Conservation (phyloP, 2,329 filamentous ascomycete genomes). For the Teratosphaeria epicoccoides region DNA sequence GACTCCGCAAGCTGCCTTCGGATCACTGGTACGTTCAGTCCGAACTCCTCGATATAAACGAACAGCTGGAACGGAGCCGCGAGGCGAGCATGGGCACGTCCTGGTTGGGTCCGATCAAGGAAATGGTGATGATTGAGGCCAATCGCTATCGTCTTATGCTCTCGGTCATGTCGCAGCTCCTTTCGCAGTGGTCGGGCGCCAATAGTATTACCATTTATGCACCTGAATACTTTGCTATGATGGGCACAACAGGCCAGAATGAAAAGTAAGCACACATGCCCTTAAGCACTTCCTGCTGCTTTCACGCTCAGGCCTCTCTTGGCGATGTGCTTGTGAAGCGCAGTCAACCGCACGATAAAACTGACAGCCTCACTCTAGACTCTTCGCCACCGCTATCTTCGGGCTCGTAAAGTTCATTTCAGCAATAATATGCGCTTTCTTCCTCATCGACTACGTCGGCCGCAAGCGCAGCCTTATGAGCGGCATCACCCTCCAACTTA, state of each 20-base stretch:
- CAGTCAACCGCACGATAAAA: background rate
- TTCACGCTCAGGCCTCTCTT: background rate
- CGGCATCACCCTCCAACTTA: slow-evolving; percentile 35
- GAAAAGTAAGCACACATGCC: slow-evolving; percentile 37
- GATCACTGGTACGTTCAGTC: slow-evolving; percentile 24
- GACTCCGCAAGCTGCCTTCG: slow-evolving; percentile 18
- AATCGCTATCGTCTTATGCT: slow-evolving; percentile 67
- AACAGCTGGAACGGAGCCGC: slow-evolving; percentile 57
- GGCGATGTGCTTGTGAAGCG: background rate
- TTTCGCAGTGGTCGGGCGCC: slow-evolving; percentile 57
- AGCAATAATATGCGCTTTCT: slow-evolving; percentile 59
- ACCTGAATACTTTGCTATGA: slow-evolving; percentile 58
- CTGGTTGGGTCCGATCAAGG: slow-evolving; percentile 55
- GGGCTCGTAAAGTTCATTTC: slow-evolving; percentile 63
- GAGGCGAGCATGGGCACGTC: slow-evolving; percentile 58
- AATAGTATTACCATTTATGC: slow-evolving; percentile 68
- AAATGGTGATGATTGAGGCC: slow-evolving; percentile 55
- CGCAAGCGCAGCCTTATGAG: slow-evolving; percentile 49
- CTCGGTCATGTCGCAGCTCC: slow-evolving; percentile 55
- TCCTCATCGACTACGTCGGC: slow-evolving; percentile 69
- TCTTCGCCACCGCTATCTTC: slow-evolving; percentile 65
- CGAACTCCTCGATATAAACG: slow-evolving; percentile 55
- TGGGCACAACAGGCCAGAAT: slow-evolving; percentile 57
- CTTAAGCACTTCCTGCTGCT: background rate
- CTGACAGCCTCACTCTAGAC: slow-evolving; percentile 12